These are phyloP conservation scores for Penicillium glabrum DNA, from an alignment of 2,329 filamentous ascomycete genomes.

Conservation along the genomic window DNA sequence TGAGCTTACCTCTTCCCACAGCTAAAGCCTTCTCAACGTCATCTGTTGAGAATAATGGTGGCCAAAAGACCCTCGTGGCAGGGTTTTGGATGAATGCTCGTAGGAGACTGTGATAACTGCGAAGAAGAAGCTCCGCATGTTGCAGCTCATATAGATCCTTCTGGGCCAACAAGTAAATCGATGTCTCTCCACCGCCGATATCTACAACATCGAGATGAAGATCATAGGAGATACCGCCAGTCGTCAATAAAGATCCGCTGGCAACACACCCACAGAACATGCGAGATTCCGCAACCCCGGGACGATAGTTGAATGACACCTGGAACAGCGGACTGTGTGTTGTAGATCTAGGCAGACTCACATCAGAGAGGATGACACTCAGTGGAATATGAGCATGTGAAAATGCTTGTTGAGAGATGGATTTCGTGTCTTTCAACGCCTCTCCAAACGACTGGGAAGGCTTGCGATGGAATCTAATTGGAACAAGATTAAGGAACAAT, in stretches of 20 bases:
- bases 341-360: conserved; percentile 42
- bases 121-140: conserved; percentile 23
- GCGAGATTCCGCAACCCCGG: conserved; percentile 29
- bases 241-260: conserved; percentile 11
- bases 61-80: conserved; percentile 19
- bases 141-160: conserved; percentile 30
- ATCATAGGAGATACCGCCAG: conserved; percentile 32
- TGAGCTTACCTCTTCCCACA: conserved; percentile 16
- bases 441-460: conserved; percentile 30
- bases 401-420: conserved; percentile 38
- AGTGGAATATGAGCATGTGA: conserved; percentile 50
- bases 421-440: conserved; percentile 24
- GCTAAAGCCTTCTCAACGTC: conserved; percentile 17
- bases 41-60: conserved; percentile 7
- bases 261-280: conserved; percentile 18
- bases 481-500: conserved; percentile 51
- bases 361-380: conserved; percentile 47
- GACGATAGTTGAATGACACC: conserved; percentile 49
- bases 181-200: conserved; percentile 15
- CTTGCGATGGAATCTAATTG: conserved; percentile 40
- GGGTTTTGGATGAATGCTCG: conserved; percentile 19
- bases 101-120: conserved; percentile 16
- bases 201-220: conserved; percentile 42
- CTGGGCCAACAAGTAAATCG: conserved; percentile 30
- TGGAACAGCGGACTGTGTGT: conserved; percentile 52